phyloP scores from a whole-genome alignment of 768 basidiomycete species.

The Boletales sp. region DNA sequence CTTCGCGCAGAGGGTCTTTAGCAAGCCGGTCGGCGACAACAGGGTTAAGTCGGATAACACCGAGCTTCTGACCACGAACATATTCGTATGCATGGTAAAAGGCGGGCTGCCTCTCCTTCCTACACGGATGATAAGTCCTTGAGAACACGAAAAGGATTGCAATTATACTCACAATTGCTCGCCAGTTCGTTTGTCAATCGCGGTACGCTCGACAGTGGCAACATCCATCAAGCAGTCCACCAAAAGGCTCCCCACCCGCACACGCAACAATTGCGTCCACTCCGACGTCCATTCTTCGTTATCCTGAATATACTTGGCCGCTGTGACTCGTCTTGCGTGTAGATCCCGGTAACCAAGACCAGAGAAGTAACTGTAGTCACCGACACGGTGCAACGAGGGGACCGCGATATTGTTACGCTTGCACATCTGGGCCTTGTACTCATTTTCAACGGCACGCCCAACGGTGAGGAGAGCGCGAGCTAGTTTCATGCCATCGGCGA shows the following conservation, averaged over 20 bases:
- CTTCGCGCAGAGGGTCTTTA: constrained; percentile 62
- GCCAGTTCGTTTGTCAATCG: constrained; percentile 53
- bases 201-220: constrained; percentile 68
- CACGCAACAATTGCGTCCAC: constrained; percentile 78
- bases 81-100: constrained; percentile 93
- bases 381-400: constrained; percentile 30
- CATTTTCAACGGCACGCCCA: constrained; percentile 83
- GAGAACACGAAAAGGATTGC: not conserved
- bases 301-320: constrained; percentile 60
- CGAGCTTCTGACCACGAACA: constrained; percentile 89
- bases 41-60: constrained; percentile 84
- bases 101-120: constrained; percentile 80
- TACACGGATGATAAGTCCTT: constrained; percentile 24
- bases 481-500: constrained; percentile 87
- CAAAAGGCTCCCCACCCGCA: constrained; percentile 77
- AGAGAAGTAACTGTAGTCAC: constrained; percentile 48
- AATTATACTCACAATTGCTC: constrained; percentile 50
- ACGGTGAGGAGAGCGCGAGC: constrained; percentile 75
- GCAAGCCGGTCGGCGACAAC: constrained; percentile 74
- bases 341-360: constrained; percentile 57
- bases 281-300: constrained; percentile 71
- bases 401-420: constrained; percentile 56
- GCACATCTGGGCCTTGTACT: constrained; percentile 85
- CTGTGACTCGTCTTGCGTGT: constrained; percentile 60
- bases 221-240: constrained; percentile 83